Conservation (phyloP, 2,329 filamentous ascomycete species). For the Aspergillus proliferans region DNA sequence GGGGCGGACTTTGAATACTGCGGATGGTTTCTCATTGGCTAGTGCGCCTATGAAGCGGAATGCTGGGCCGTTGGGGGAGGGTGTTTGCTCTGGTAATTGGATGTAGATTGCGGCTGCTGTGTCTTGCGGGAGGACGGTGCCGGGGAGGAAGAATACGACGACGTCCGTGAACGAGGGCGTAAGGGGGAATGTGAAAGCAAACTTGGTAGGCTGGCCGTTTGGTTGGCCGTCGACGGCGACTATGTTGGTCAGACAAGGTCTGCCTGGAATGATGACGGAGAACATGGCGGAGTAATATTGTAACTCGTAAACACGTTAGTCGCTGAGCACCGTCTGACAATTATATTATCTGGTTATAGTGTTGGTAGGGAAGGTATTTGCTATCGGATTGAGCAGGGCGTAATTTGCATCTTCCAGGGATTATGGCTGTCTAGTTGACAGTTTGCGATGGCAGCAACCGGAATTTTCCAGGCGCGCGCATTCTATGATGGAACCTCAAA, state of each 20-base stretch:
- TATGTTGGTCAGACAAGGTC: conserved; percentile 55
- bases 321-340: too few relatives aligned
- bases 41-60: conserved; percentile 87
- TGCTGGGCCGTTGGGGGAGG: conserved; percentile 39
- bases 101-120: conserved; percentile 89
- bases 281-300: conserved; percentile 43
- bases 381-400: not conserved
- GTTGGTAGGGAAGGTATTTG: not conserved
- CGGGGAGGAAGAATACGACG: conserved; percentile 82
- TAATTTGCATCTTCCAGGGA: not conserved
- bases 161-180: conserved; percentile 62
- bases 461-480: conserved; percentile 12
- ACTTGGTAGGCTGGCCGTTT: conserved; percentile 54
- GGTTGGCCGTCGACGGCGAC: conserved; percentile 46
- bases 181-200: conserved; percentile 62
- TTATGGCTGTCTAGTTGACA: not conserved
- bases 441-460: conserved; percentile 1
- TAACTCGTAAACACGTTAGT: not conserved
- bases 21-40: conserved; percentile 82
- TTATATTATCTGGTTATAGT: not conserved
- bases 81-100: conserved; percentile 52
- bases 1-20: conserved; percentile 71
- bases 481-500: conserved; percentile 19
- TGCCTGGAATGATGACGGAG: conserved; percentile 55
- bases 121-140: conserved; percentile 62